These are phyloP conservation scores for Cercophora samala DNA, from an alignment of 495 filamentous ascomycete species.

Conservation along the genomic window DNA sequence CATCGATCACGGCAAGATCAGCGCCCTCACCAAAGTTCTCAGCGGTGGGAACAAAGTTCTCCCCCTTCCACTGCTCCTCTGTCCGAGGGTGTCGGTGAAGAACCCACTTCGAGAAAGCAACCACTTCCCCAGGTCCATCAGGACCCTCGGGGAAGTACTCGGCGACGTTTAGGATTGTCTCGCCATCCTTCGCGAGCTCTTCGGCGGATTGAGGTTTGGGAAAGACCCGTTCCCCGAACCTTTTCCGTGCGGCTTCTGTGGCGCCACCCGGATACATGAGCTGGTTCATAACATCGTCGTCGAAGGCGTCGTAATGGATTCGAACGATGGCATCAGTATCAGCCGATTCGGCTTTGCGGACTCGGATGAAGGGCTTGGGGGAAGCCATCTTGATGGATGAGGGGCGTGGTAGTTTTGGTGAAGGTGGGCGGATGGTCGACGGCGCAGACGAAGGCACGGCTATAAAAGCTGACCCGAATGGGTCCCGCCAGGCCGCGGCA, in stretches of 20 bases:
- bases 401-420: not conserved
- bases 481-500: not conserved
- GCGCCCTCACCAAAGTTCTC: conserved; percentile 28
- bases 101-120: conserved; percentile 30
- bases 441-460: not conserved
- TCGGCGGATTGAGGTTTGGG: not conserved
- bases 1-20: conserved; percentile 21
- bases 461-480: not conserved
- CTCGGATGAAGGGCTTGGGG: conserved; percentile 21
- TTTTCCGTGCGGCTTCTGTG: conserved; percentile 14
- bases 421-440: not conserved
- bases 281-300: conserved; percentile 24
- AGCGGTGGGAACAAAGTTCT: conserved; percentile 7
- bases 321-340: conserved; percentile 22
- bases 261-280: conserved; percentile 28
- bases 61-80: conserved; percentile 31
- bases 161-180: conserved; percentile 25
- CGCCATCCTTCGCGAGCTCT: conserved; percentile 7
- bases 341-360: conserved; percentile 28
- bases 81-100: conserved; percentile 20
- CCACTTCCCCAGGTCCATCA: conserved; percentile 24
- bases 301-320: conserved; percentile 27
- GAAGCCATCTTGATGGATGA: conserved; percentile 13
- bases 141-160: conserved; percentile 24
- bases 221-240: conserved; percentile 18